Conservation (phyloP, 352 stramenopile species). For the Globisporangium cederbergense region DNA sequence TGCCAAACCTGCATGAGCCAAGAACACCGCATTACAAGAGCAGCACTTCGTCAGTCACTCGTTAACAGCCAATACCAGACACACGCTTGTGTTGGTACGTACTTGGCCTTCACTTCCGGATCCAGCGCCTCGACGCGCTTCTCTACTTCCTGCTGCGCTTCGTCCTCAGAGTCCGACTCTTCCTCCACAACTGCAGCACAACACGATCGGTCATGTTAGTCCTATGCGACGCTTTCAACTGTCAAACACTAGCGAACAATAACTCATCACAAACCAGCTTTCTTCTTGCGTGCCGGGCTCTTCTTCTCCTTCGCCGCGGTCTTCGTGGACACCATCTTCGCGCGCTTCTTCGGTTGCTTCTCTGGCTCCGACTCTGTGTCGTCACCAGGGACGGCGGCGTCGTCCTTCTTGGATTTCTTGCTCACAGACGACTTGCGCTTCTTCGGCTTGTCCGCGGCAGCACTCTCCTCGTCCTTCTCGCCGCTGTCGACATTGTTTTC, state of each 20-base stretch:
- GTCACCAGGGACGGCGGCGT: slow-evolving; percentile 16
- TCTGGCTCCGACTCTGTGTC: slow-evolving; percentile 52
- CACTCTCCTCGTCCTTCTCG: background rate
- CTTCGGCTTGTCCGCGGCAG: slow-evolving; percentile 9
- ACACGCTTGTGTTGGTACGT: background rate
- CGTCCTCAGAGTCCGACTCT: slow-evolving; percentile 37
- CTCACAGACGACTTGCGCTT: slow-evolving; percentile 16
- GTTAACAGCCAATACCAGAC: background rate
- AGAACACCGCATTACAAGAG: background rate
- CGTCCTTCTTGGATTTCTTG: slow-evolving; percentile 18
- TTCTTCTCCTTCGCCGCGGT: slow-evolving; percentile 22
- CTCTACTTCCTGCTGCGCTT: slow-evolving; percentile 32
- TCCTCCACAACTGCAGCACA: slow-evolving; percentile 15
- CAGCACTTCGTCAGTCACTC: background rate
- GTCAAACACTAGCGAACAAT: background rate
- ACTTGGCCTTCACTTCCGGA: slow-evolving; percentile 57
- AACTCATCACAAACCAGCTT: slow-evolving; percentile 19
- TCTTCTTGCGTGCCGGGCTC: slow-evolving; percentile 43
- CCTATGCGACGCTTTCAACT: background rate
- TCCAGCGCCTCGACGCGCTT: slow-evolving; percentile 45
- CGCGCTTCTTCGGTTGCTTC: slow-evolving; percentile 42
- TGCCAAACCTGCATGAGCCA: slow-evolving; percentile 43
- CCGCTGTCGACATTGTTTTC: background rate
- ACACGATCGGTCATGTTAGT: background rate
- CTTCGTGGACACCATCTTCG: slow-evolving; percentile 20